Conservation (phyloP, 305 asterid species). For the Fraxinus velutina region DNA sequence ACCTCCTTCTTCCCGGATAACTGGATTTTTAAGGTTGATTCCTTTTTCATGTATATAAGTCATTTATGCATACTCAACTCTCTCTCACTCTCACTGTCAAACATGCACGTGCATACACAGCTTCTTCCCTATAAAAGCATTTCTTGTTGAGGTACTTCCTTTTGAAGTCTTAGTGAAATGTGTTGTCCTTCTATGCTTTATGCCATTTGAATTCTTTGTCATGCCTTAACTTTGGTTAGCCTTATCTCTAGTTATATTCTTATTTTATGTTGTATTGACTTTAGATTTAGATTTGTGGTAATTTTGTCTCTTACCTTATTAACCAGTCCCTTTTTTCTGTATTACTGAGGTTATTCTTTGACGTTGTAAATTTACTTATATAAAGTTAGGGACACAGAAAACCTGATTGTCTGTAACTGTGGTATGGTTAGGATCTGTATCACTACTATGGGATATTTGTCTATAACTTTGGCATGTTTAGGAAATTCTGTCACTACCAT, state of each 20-base stretch:
- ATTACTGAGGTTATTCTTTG: background rate
- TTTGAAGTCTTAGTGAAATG: background rate
- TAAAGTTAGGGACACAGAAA: background rate
- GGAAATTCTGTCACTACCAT: background rate
- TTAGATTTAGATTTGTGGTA: background rate
- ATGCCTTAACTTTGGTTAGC: background rate
- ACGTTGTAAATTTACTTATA: background rate
- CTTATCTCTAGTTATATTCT: background rate
- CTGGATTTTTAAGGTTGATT: conserved; percentile 78
- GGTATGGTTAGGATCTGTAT: background rate
- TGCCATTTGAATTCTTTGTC: background rate
- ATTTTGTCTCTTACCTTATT: background rate
- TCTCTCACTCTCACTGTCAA: background rate
- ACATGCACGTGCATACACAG: background rate
- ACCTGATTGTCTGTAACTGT: background rate
- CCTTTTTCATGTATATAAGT: conserved; percentile 8
- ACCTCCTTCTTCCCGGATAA: conserved; percentile 73
- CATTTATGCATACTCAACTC: background rate
- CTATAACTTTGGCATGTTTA: background rate
- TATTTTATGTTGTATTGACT: background rate
- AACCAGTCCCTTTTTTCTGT: background rate
- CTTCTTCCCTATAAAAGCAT: background rate
- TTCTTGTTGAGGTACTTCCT: background rate
- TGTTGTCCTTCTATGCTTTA: background rate
- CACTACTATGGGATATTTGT: background rate